Percentiles rank a stretch among this genome's conserved stretches.
These are phyloP conservation scores for Aspergillus aculeatinus DNA, from an alignment of 2,329 filamentous ascomycete genomes.

Conservation along the genomic window DNA sequence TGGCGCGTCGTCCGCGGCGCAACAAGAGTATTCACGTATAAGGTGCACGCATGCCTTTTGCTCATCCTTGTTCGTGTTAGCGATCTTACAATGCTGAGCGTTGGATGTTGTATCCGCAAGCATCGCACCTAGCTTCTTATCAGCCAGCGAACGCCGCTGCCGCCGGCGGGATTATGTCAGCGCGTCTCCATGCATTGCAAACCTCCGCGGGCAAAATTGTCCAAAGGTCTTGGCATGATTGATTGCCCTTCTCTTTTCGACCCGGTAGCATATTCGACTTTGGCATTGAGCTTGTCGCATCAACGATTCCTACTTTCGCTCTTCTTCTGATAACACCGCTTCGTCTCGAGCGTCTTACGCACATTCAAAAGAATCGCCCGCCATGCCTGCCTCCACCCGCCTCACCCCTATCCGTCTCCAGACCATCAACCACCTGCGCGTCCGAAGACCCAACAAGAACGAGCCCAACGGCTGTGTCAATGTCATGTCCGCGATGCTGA, in stretches of 20 bases:
- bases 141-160: neutral
- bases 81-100: neutral
- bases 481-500: conserved; percentile 66
- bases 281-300: conserved; percentile 13
- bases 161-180: conserved; percentile 28
- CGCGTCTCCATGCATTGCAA: conserved; percentile 11
- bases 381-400: conserved; percentile 46
- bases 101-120: neutral
- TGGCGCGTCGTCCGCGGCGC: conserved; percentile 12
- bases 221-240: conserved; percentile 22
- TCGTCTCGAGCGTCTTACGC: neutral
- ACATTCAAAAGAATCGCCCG: conserved; percentile 10
- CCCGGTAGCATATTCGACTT: neutral
- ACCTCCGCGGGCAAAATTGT: conserved; percentile 28
- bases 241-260: conserved; percentile 15
- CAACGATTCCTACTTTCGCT: neutral
- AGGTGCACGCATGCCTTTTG: conserved; percentile 15
- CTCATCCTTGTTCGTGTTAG: conserved; percentile 20
- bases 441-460: conserved; percentile 62
- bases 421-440: conserved; percentile 56
- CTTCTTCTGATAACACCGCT: neutral
- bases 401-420: conserved; percentile 48
- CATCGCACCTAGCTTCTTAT: neutral
- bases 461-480: conserved; percentile 64
- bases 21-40: conserved; percentile 18